Base-by-base conservation (phyloP, 2,329 filamentous ascomycete species). In the Aspergillus niger region DNA sequence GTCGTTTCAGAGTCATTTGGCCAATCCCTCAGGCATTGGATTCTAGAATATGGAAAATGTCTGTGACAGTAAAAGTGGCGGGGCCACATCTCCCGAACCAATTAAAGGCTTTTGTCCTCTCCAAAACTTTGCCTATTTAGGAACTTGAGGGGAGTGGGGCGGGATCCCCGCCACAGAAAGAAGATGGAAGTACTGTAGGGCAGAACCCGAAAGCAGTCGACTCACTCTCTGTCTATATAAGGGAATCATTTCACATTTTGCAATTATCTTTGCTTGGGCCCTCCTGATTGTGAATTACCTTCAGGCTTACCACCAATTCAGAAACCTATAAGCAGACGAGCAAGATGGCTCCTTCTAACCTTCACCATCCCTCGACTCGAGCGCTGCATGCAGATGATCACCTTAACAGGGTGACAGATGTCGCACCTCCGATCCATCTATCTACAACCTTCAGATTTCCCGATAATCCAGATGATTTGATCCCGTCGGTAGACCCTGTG, bases 401-500 rank as follows among this genome's bases (percentile, higher is more conserved):
- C 69, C 84, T 94, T 69, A 91, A 91, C 75, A 78, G 82, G 39
- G 86, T 90, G 68, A 83, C 87, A 51, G 92, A 95, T 71, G 89
- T 98, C 59, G 92, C 94, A 7, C 93, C 94, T 55, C 87, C 93
- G 5, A 84, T 98, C 72, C 94, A 98, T 75, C 86, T 96, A 61
- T 94, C 92, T 55, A 97, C 94, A 4, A 98, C 90, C 8, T 98
- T 92, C 78, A 86, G 91, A 68, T 98, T 96, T 74, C 81, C 83
- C 38, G 77, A 81, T 55, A 83, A 96, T 71, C 91, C 92, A 1
- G 83, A 88, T 2, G 73, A 86, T 32, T 83, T 97, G 28, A 63
- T 79, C 2, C 78, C 80, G 0, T 78, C 78, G 3, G 71, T 78
- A 63, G 73, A 89, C 61, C 67, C 76, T 3, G 85, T 87, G 71